Evolutionary conservation across 805 yeast genomes (phyloP), one percentile per base, ranked within the genome.

Genomic region (Saccharomycopsis sp.): DNA sequence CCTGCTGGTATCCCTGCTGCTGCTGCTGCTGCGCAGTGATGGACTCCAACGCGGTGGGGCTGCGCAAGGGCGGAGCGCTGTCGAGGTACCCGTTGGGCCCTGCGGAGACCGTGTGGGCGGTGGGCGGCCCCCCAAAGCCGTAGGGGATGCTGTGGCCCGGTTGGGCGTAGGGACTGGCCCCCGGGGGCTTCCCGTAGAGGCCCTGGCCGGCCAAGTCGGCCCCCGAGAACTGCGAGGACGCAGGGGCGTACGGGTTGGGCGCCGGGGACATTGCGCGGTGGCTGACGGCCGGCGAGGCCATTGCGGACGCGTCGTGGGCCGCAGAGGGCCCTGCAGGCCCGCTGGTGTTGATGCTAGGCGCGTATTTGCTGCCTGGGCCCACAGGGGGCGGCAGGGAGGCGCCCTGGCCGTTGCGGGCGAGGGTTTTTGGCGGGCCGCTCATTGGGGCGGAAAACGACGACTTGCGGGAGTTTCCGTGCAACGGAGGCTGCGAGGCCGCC

Each of bases 61-160:
- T 57, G 15, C 21, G 59, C 62, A 34, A 61, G 41, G 15, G 64
- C 55, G 18, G 58, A 55, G 23, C 61, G 34, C 15, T 12, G 9
- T 21, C 12, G 63, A 51, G 9, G 54, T 23, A 51, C 9, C 53
- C 48, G 21, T 44, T 44, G 20, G 68, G 66, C 2, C 52, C 40
- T 4, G 52, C 46, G 24, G 34, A 46, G 14, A 29, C 29, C 18
- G 34, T 51, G 34, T 51, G 53, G 18, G 8, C 65, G 29, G 55
- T 51, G 37, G 62, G 40, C 20, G 59, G 61, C 37, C 66, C 64
- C 29, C 67, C 63, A 34, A 77, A 73, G 8, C 77, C 79, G 60
- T 74, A 76, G 50, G 79, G 75, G 62, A 73, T 73, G 56, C 64
- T 54, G 21, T 73, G 69, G 9, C 73, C 70, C n/a, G 70, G 64